Evolutionary conservation across 139 green algal species (phyloP).

Genomic region (Limnomonas spitsbergensis): DNA sequence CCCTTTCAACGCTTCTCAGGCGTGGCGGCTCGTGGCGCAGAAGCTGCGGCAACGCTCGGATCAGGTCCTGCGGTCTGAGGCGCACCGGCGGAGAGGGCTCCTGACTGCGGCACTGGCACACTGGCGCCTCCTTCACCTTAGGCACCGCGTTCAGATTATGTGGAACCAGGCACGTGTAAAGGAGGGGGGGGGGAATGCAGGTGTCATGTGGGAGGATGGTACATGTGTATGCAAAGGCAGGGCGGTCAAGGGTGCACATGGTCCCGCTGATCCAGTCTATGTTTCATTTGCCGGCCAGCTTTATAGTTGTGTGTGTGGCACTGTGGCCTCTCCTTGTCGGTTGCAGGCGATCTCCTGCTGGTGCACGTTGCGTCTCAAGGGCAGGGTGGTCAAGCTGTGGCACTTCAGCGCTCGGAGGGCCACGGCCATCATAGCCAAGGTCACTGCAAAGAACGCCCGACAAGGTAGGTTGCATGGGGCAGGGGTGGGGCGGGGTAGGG

Average conservation of each 20-base stretch:
- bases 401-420: neutral
- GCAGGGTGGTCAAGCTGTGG: neutral
- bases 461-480: neutral
- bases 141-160: neutral
- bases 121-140: neutral
- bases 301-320: too few species aligned
- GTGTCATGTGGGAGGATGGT: too few species aligned
- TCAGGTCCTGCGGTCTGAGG: neutral
- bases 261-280: neutral
- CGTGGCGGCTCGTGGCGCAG: neutral
- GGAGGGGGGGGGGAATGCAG: too few species aligned
- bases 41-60: neutral
- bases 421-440: neutral
- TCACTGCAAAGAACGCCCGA: neutral
- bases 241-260: neutral
- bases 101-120: neutral
- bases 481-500: too few species aligned
- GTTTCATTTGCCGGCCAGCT: too few species aligned
- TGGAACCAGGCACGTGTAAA: constrained; percentile 3
- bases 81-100: neutral
- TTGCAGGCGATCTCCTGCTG: neutral
- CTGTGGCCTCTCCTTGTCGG: neutral
- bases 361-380: constrained; percentile 1
- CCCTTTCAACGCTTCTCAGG: too few species aligned
- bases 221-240: neutral